A percentile compares a stretch with the other conserved stretches of the same genome.
phyloP scores from a whole-genome alignment of 179 eudicot species.

The Nepenthes alata region DNA sequence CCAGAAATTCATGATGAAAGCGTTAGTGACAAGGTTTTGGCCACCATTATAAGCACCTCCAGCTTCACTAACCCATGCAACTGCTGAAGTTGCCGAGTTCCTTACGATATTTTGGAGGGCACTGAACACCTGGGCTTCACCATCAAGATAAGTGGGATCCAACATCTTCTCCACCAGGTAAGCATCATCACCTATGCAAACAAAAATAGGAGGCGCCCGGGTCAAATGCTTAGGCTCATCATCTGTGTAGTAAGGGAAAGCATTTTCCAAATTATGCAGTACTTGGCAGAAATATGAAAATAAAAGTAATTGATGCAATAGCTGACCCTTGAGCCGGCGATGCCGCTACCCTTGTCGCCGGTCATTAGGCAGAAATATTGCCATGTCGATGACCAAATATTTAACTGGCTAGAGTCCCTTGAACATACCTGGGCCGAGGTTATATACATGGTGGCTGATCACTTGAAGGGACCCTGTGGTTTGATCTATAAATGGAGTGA shows the following conservation, averaged over 20 bases:
- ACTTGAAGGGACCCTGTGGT: constrained; percentile 38
- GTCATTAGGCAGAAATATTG: too few relatives aligned
- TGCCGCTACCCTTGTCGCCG: too few relatives aligned
- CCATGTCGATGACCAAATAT: too few relatives aligned
- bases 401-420: too few relatives aligned
- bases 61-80: constrained; percentile 53
- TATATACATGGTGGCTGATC: constrained; percentile 66
- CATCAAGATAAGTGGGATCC: not conserved
- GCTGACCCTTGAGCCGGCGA: too few relatives aligned
- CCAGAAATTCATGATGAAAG: constrained; percentile 52
- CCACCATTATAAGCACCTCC: constrained; percentile 94
- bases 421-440: constrained; percentile 68
- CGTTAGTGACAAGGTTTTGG: constrained; percentile 6
- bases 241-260: not conserved
- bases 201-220: not conserved
- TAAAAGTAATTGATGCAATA: too few relatives aligned
- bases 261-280: too few relatives aligned
- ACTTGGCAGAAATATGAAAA: too few relatives aligned
- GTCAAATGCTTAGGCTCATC: not conserved
- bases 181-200: not conserved
- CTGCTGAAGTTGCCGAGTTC: not conserved
- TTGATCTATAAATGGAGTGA: constrained; percentile 31
- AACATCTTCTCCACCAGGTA: not conserved
- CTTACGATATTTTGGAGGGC: not conserved
- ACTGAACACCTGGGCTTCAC: not conserved